These are phyloP conservation scores for Phytopythium litorale DNA, from an alignment of 352 stramenopile species.

Conservation along the genomic window DNA sequence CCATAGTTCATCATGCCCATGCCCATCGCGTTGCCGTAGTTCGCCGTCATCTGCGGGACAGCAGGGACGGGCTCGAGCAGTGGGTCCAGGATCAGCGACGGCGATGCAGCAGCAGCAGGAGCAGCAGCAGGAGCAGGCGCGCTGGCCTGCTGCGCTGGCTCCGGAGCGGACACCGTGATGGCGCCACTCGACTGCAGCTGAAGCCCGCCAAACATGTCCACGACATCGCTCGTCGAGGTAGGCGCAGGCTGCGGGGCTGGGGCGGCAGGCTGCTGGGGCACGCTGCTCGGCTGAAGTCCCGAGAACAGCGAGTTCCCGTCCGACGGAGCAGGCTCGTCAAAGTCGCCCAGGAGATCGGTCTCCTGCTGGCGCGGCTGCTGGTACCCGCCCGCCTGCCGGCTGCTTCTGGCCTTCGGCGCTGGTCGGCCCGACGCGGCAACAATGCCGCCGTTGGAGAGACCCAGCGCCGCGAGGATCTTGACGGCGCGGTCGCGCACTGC, in stretches of 20 bases:
- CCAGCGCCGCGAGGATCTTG: conserved; percentile 65
- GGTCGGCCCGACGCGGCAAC: conserved; percentile 11
- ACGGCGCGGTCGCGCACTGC: conserved; percentile 72
- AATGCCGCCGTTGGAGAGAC: conserved; percentile 30
- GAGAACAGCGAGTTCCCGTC: conserved; percentile 48
- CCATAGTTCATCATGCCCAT: conserved; percentile 70
- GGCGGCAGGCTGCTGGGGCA: conserved; percentile 21
- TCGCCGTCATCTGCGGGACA: conserved; percentile 35
- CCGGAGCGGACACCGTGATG: conserved; percentile 13
- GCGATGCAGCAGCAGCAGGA: conserved; percentile 21
- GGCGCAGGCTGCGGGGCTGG: conserved; percentile 15
- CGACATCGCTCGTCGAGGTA: conserved; percentile 27
- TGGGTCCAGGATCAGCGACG: conserved; percentile 60
- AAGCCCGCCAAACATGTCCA: conserved; percentile 80
- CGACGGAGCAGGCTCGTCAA: conserved; percentile 40
- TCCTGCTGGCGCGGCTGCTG: conserved; percentile 37
- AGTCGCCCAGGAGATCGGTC: conserved; percentile 68
- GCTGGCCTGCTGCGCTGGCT: conserved; percentile 14
- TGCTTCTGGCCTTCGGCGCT: conserved; percentile 12
- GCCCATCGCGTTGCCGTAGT: conserved; percentile 33
- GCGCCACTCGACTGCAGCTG: conserved; percentile 49
- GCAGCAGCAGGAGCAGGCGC: conserved; percentile 18
- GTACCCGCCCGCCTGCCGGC: conserved; percentile 9
- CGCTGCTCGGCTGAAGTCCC: conserved; percentile 41
- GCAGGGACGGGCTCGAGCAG: conserved; percentile 57